Evolutionary conservation across 2,329 filamentous ascomycete species (phyloP).

Genomic region (Diaporthe aspalathi): DNA sequence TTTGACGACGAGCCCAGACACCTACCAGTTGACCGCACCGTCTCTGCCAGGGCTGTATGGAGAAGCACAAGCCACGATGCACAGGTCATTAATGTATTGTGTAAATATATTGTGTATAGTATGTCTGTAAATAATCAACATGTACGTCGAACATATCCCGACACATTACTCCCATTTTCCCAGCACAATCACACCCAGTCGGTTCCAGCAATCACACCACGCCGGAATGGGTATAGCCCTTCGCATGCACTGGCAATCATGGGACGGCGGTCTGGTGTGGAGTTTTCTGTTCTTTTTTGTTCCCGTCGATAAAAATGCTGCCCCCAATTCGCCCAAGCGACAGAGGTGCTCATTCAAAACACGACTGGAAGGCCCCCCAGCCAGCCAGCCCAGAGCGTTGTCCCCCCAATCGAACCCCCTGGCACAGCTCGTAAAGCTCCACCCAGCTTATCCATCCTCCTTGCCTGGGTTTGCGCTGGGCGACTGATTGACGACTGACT

Average conservation of each 20-base stretch:
- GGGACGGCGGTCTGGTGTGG: conserved; percentile 31
- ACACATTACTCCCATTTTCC: neutral
- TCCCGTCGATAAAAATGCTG: neutral
- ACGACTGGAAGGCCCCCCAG: neutral
- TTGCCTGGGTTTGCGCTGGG: conserved; percentile 8
- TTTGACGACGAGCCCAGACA: conserved; percentile 6
- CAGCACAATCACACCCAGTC: neutral
- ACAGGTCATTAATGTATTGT: too few relatives aligned
- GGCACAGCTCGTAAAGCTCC: conserved; percentile 18
- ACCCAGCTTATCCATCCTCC: conserved; percentile 10
- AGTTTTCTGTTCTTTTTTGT: neutral
- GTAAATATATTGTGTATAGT: neutral
- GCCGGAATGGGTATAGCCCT: conserved; percentile 9
- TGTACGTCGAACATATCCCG: neutral
- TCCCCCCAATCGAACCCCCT: neutral
- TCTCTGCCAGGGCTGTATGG: too few relatives aligned
- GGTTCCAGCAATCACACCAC: conserved; percentile 8
- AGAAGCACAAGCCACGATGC: neutral
- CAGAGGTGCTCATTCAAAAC: conserved; percentile 26
- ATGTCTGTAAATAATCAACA: too few relatives aligned
- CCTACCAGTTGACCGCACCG: too few relatives aligned
- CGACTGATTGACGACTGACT: conserved; percentile 15
- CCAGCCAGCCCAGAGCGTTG: neutral
- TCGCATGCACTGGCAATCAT: conserved; percentile 20
- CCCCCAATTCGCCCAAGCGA: neutral